phyloP scores from a whole-genome alignment of 805 yeast species.

The Starmerella sirachaensis region DNA sequence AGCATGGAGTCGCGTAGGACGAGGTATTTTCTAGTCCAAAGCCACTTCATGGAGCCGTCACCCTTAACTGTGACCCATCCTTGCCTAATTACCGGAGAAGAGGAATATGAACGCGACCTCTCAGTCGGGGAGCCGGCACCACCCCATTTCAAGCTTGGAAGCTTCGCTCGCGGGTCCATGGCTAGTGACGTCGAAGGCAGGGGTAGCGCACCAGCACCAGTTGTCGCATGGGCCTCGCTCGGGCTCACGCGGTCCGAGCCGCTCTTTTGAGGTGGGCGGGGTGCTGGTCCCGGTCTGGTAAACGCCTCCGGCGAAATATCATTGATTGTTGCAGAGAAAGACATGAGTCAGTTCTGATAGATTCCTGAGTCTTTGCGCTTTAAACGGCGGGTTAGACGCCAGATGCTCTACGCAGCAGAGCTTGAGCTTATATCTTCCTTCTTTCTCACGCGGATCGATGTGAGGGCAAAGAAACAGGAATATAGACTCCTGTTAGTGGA shows the following conservation, averaged over 20 bases:
- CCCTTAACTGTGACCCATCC: slow-evolving; percentile 93
- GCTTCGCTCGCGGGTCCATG: no score
- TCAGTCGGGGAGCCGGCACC: not conserved
- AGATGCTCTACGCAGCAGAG: no score
- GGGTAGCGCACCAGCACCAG: not conserved
- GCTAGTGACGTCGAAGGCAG: not conserved
- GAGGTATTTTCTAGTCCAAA: slow-evolving; percentile 86
- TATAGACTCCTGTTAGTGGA: no score
- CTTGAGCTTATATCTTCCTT: no score
- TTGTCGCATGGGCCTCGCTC: not conserved
- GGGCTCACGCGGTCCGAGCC: slow-evolving; percentile 1
- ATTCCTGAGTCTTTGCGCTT: no score
- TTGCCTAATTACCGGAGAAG: slow-evolving; percentile 27
- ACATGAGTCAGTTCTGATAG: no score
- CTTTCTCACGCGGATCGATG: no score
- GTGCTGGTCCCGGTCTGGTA: slow-evolving; percentile 22
- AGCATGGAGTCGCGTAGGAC: slow-evolving; percentile 64
- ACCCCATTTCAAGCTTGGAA: no score
- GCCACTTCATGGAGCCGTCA: slow-evolving; percentile 68
- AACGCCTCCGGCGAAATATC: slow-evolving; percentile 21
- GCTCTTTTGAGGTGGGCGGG: slow-evolving; percentile 14
- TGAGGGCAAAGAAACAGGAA: no score
- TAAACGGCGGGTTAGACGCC: no score
- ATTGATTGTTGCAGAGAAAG: slow-evolving; percentile 16
- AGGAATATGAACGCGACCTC: slow-evolving; percentile 1